Conservation (phyloP, 2,329 filamentous ascomycete genomes). For the Verticillium longisporum region DNA sequence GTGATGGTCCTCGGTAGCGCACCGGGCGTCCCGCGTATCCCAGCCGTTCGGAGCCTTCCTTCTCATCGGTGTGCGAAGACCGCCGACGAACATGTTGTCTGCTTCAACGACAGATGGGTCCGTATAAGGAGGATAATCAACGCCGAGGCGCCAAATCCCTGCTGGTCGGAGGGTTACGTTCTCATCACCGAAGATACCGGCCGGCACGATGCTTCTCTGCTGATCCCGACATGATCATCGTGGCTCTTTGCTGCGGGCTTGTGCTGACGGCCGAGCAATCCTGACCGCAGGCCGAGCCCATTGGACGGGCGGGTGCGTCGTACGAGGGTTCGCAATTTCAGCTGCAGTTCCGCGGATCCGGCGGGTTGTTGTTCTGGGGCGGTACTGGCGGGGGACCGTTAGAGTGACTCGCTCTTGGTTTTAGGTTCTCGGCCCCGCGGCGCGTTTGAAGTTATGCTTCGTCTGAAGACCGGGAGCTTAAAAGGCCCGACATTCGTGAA, state of each 20-base stretch:
- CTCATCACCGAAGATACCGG: neutral
- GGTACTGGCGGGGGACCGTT: too few relatives aligned
- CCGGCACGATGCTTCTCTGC: neutral
- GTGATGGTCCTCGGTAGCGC: neutral
- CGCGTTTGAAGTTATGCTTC: too few relatives aligned
- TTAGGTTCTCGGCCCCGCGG: neutral
- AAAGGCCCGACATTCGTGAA: too few relatives aligned
- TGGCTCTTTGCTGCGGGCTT: neutral
- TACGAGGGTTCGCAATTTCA: neutral
- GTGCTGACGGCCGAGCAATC: neutral
- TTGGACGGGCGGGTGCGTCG: neutral
- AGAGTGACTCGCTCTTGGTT: neutral
- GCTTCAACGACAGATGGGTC: too few relatives aligned
- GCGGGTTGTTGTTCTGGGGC: neutral
- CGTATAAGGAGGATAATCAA: neutral
- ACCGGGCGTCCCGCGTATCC: neutral
- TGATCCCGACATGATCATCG: neutral
- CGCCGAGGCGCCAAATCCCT: neutral
- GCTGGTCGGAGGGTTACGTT: neutral
- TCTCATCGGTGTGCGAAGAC: neutral
- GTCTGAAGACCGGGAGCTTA: too few relatives aligned
- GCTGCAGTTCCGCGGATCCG: neutral
- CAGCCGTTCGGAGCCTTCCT: neutral
- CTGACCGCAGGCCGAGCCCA: neutral
- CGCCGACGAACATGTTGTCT: too few relatives aligned